Conservation (phyloP, 1,284 basidiomycete species). For the Boletus albobrunnescens region DNA sequence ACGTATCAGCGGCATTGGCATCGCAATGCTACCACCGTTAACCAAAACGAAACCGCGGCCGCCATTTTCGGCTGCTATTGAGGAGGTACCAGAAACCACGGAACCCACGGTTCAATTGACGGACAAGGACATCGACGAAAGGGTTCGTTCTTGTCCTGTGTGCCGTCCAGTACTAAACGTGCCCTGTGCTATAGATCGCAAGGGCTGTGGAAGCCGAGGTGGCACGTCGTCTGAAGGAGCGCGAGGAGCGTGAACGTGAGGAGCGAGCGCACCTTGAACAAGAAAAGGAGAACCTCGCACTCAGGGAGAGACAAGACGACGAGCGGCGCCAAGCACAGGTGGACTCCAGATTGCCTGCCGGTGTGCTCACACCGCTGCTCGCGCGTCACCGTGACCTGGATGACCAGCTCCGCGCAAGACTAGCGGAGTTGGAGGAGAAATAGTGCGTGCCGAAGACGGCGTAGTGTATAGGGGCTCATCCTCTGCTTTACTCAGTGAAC, state of each 20-base stretch:
- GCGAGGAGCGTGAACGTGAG: constrained; percentile 45
- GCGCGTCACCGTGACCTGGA: constrained; percentile 63
- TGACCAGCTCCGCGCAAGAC: constrained; percentile 55
- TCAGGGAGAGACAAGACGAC: constrained; percentile 16
- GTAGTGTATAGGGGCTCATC: constrained; percentile 12
- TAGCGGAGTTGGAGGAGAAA: constrained; percentile 67
- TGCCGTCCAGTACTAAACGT: constrained; percentile 1
- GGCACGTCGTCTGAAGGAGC: constrained; percentile 58
- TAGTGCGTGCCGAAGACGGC: constrained; percentile 45
- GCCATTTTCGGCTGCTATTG: constrained; percentile 11
- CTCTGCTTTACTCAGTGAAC: constrained; percentile 41
- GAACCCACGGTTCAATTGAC: constrained; percentile 39
- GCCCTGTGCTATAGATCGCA: constrained; percentile 49
- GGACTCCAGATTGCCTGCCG: constrained; percentile 43
- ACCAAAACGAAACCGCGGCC: constrained; percentile 21
- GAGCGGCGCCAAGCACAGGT: constrained; percentile 11
- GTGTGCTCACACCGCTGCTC: constrained; percentile 57
- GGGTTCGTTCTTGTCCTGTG: constrained; percentile 40
- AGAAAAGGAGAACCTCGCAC: constrained; percentile 35
- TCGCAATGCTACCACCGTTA: constrained; percentile 22
- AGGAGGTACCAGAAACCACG: constrained; percentile 21
- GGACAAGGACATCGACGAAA: constrained; percentile 67
- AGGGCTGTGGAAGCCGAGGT: constrained; percentile 71
- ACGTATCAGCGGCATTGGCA: constrained; percentile 29
- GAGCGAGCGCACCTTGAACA: constrained; percentile 36